phyloP scores from a whole-genome alignment of 179 eudicot species.

The Sideroxylon spinosum region DNA sequence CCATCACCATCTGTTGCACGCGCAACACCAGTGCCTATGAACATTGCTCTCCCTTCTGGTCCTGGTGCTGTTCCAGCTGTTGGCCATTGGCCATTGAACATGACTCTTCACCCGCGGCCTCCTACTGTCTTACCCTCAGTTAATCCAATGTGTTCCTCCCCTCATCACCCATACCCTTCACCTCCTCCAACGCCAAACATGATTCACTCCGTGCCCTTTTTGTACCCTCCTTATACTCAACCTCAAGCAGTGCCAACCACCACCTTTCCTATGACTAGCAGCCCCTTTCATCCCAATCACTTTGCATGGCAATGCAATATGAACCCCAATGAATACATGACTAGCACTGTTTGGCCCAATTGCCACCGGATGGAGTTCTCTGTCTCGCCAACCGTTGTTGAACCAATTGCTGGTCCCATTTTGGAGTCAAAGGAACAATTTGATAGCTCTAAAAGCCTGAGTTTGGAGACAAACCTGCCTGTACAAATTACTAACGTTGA shows the following conservation, averaged over 20 bases:
- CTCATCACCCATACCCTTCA: slow-evolving; percentile 77
- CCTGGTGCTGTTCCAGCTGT: slow-evolving; percentile 49
- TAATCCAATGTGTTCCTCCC: slow-evolving; percentile 60
- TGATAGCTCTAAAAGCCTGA: slow-evolving; percentile 36
- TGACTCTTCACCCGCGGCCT: slow-evolving; percentile 68
- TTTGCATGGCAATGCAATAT: slow-evolving; percentile 78
- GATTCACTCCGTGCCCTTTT: slow-evolving; percentile 67
- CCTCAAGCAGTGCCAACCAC: slow-evolving; percentile 58
- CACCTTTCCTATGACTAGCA: slow-evolving; percentile 45
- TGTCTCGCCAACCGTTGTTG: slow-evolving; percentile 55
- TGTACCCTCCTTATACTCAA: slow-evolving; percentile 87
- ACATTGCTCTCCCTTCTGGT: slow-evolving; percentile 53
- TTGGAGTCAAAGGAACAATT: slow-evolving; percentile 41
- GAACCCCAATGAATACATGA: slow-evolving; percentile 51
- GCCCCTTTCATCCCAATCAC: slow-evolving; percentile 65
- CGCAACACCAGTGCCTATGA: slow-evolving; percentile 54
- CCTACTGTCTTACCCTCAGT: slow-evolving; percentile 39
- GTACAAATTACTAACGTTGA: slow-evolving; percentile 40
- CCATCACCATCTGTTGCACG: slow-evolving; percentile 55
- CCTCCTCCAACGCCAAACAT: slow-evolving; percentile 84
- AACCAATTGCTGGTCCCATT: slow-evolving; percentile 47
- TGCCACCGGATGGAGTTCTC: slow-evolving; percentile 70
- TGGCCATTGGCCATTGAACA: slow-evolving; percentile 80
- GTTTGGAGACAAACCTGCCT: slow-evolving; percentile 43
- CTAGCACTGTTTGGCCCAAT: slow-evolving; percentile 60